Base-by-base conservation (phyloP, 352 stramenopile genomes). In the Hyphochytrium catenoides region DNA sequence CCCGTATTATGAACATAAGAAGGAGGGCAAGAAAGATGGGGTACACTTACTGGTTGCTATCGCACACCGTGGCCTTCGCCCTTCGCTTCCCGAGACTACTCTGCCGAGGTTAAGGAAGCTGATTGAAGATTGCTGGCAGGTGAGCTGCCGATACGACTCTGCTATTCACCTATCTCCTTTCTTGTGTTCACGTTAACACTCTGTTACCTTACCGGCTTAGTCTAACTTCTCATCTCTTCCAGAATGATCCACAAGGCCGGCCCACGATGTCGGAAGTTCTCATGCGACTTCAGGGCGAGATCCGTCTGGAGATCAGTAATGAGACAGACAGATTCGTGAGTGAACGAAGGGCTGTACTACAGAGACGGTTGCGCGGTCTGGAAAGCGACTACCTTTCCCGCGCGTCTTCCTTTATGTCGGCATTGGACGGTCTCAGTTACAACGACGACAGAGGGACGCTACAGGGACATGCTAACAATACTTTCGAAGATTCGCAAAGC, bases 21-120 rank as follows among this genome's bases (percentile, higher is more conserved):
- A 73, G 36, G 76, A 54, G 7, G 66, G 62, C 8, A 44, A 82
- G 28, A 75, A 74, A 32, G 63, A n/a, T n/a, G n/a, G n/a, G n/a
- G n/a, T n/a, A n/a, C n/a, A n/a, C n/a, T n/a, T 85, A 32, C 52
- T 85, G 6, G 72, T 82, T 52, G 55, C 55, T 4, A 67, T 85
- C 16, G 65, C 70, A 12, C 53, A 77, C 34, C 60, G 71, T 44
- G 53, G 61, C 4, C 32, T 82, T 22, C 59, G 70, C 1, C 70
- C 70, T 17, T 71, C 70, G n/a, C 43, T 85, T 15, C 67, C 70
- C 0, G 21, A 46, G 15, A 64, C 35, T 4, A 76, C 62, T 43
- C 54, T 71, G 1, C 57, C 57, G 3, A 41, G 50, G 17, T 20
- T 32, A 5, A 5, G 20, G 18, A 32, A 32, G 2, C 28, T 16